Evolutionary conservation across 2,329 filamentous ascomycete genomes (phyloP).

Genomic region (Aspergillus quadricinctus): DNA sequence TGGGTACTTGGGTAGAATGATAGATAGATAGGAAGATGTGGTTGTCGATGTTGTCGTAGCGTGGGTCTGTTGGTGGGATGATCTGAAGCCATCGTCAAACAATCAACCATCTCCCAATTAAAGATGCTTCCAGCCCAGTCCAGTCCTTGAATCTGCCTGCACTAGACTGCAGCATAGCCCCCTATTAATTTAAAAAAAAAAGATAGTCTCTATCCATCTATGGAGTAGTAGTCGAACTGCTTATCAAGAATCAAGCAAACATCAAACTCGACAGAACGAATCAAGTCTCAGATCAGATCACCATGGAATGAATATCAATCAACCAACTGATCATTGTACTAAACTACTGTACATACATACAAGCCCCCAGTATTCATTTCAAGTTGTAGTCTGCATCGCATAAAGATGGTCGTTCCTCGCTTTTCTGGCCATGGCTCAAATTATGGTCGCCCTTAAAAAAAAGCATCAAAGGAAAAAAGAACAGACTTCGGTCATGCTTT

Average conservation of each 20-base stretch:
- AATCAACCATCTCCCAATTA: neutral
- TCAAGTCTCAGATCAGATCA: neutral
- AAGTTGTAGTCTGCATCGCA: neutral
- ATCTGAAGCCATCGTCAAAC: neutral
- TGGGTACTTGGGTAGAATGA: neutral
- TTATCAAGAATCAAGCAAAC: neutral
- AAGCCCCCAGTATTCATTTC: neutral
- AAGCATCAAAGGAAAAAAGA: neutral
- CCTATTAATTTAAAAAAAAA: neutral
- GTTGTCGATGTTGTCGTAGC: neutral
- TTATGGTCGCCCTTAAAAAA: neutral
- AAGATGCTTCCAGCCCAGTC: neutral
- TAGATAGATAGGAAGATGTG: neutral
- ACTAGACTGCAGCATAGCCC: neutral
- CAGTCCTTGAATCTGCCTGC: neutral
- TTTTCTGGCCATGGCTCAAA: neutral
- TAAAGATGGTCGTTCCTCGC: neutral
- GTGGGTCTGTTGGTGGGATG: neutral
- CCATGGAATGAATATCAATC: neutral
- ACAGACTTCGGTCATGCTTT: slow-evolving; percentile 1
- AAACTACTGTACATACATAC: neutral
- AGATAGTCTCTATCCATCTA: neutral
- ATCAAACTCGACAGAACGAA: neutral
- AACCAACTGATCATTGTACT: neutral
- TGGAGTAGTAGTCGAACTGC: neutral